Base-by-base conservation (phyloP, 345 rosid genomes). In the Anacardium occidentale region DNA sequence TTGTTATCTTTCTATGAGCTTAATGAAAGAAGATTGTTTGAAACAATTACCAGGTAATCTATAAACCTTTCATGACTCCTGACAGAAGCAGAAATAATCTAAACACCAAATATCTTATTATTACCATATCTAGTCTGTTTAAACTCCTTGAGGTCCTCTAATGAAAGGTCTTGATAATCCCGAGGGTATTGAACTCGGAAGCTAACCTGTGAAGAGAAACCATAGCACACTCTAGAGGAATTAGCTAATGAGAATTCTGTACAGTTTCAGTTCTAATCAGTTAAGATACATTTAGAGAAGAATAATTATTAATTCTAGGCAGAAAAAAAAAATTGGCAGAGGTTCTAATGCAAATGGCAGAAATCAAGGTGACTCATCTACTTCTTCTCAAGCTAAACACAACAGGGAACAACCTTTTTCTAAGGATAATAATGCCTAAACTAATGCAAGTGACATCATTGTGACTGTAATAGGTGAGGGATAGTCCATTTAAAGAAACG, bases 81-180 rank as follows among this genome's bases (percentile, higher is more conserved):
- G 20, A n/a, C 20, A 5, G 50, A 61, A 21, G 70, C 6, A 50
- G 51, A 55, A n/a, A 34, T 21, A 70, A 63, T 48, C 15, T 40
- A 51, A 48, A 57, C 45, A 60, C 42, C 69, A 72, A 62, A 61
- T 5, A 56, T 65, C 17, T 10, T 29, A 66, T 74, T 63, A 66
- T 84, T 92, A 95, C 97, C 99, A 85, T 91, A 93, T 95, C 99
- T 90, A 51, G 96, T 90, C 71, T 93, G 96, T 84, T 92, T 93
- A 78, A 95, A 93, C 68, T 95, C 99, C 84, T 87, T 92, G 76
- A 92, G 99, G 84, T 95, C 99, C 81, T 95, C 97, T 54, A 76
- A 82, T 69, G 98, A 88, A 75, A 95, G 97, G 75, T 83, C 84
- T 81, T 91, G 94, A 84, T 92, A 79, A 80, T 93, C 98, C 78